phyloP scores from a whole-genome alignment of 345 rosid genomes.

The Melaleuca quinquenervia region DNA sequence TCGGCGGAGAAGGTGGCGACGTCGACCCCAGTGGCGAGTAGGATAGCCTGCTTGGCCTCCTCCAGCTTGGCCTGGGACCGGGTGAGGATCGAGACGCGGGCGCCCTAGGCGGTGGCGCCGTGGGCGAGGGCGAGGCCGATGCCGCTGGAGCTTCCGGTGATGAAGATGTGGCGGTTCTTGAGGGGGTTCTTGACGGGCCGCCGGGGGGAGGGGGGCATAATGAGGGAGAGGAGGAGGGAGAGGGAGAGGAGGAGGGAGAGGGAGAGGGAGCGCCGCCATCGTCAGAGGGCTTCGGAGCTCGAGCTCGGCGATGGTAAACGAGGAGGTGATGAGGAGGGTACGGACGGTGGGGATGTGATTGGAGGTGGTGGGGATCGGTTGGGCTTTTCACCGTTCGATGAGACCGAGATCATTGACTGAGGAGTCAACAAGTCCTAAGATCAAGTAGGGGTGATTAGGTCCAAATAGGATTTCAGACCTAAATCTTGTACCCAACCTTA shows the following conservation, averaged over 20 bases:
- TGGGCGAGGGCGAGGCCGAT: conserved; percentile 75
- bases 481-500: no score
- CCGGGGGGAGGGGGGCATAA: conserved; percentile 55
- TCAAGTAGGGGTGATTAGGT: no score
- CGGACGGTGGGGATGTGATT: background rate
- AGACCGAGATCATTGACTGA: background rate
- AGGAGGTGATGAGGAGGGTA: background rate
- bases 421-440: no score
- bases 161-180: conserved; percentile 68
- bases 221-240: conserved; percentile 27
- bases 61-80: conserved; percentile 52
- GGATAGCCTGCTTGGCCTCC: conserved; percentile 51
- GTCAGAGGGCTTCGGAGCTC: background rate
- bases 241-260: conserved; percentile 22
- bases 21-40: conserved; percentile 56
- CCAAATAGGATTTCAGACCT: no score
- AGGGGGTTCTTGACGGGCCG: conserved; percentile 47
- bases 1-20: conserved; percentile 62
- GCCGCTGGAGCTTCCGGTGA: conserved; percentile 91
- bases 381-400: background rate
- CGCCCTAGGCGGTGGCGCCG: conserved; percentile 61
- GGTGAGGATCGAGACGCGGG: conserved; percentile 68
- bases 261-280: background rate
- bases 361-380: background rate
- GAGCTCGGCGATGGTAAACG: background rate